A percentile compares a stretch with the other conserved stretches of the same genome.
phyloP scores from a whole-genome alignment of 129 eudicot species.

The Escallonia rubra region DNA sequence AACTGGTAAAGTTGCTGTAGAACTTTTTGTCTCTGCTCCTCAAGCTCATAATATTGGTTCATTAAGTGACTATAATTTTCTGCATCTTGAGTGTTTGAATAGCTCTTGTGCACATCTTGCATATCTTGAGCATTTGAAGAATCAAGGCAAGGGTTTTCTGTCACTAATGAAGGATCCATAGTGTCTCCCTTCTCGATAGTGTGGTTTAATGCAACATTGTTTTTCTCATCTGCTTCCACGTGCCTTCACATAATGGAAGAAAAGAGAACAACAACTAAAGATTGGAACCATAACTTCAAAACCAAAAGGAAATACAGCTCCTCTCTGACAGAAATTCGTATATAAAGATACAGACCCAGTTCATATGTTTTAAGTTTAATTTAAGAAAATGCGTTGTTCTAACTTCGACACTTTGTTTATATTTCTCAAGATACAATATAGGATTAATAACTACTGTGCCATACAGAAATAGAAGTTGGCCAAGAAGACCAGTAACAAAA shows the following conservation, averaged over 20 bases:
- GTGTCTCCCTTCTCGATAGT: slow-evolving; percentile 14
- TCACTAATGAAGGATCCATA: slow-evolving; percentile 5
- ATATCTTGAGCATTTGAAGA: slow-evolving; percentile 25
- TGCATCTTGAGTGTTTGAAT: slow-evolving; percentile 23
- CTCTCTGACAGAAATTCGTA: too few relatives aligned
- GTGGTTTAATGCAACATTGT: slow-evolving; percentile 12
- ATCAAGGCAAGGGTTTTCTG: slow-evolving; percentile 22
- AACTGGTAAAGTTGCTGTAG: slow-evolving; percentile 62
- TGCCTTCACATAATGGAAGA: slow-evolving; percentile 26
- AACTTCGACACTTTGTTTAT: too few relatives aligned
- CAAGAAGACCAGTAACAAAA: too few relatives aligned
- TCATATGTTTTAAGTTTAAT: too few relatives aligned
- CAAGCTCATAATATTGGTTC: slow-evolving; percentile 70
- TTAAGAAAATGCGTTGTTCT: too few relatives aligned
- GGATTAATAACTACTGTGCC: too few relatives aligned
- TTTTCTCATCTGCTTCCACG: slow-evolving; percentile 21
- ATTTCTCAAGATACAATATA: too few relatives aligned
- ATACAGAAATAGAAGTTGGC: too few relatives aligned
- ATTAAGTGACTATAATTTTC: slow-evolving; percentile 56
- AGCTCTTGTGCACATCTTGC: slow-evolving; percentile 20
- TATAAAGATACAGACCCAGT: too few relatives aligned
- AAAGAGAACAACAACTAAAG: neutral
- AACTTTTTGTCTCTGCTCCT: slow-evolving; percentile 65
- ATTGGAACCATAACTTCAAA: too few relatives aligned
- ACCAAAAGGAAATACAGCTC: too few relatives aligned